Evolutionary conservation across 2,329 filamentous ascomycete species (phyloP), one percentile per base, ranked within the genome.

Genomic region (Pseudocercospora macadamiae): DNA sequence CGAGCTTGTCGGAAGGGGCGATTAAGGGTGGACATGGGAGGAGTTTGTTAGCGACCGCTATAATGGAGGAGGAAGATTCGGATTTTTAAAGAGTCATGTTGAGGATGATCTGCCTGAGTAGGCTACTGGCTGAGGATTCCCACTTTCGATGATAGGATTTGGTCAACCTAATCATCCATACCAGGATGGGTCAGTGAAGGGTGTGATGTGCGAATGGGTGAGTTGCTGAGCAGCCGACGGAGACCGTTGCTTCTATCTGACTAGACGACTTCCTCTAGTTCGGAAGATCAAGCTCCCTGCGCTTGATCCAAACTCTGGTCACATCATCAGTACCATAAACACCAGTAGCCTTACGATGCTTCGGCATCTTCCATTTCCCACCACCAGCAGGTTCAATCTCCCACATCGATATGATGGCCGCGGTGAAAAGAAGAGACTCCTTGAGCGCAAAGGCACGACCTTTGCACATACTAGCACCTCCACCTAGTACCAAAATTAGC

Each of bases 61-160:
- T 91, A 62, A 81, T 88, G 57, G 89, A 90, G 72, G 89, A 91
- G 70, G 86, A 88, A 52, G 87, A 89, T 70, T 80, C 77, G 1
- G 78, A 80, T 45, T 77, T 75, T 52, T 80, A 49, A n/a, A n/a
- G n/a, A n/a, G n/a, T n/a, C n/a, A n/a, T n/a, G n/a, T n/a, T n/a
- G n/a, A n/a, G n/a, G n/a, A n/a, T n/a, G n/a, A n/a, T n/a, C n/a
- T n/a, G n/a, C n/a, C n/a, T n/a, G n/a, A n/a, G n/a, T n/a, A n/a
- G n/a, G n/a, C n/a, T n/a, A 7, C 7, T 34, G 30, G 30, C 30
- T 34, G 30, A 7, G 7, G 30, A 7, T 34, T 34, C n/a, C n/a
- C n/a, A n/a, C n/a, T n/a, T n/a, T n/a, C n/a, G n/a, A n/a, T n/a
- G n/a, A n/a, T n/a, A n/a, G n/a, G n/a, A n/a, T n/a, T n/a, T n/a